Base-by-base conservation (phyloP, 164 flowering plant species). In the Tinospora cordifolia region DNA sequence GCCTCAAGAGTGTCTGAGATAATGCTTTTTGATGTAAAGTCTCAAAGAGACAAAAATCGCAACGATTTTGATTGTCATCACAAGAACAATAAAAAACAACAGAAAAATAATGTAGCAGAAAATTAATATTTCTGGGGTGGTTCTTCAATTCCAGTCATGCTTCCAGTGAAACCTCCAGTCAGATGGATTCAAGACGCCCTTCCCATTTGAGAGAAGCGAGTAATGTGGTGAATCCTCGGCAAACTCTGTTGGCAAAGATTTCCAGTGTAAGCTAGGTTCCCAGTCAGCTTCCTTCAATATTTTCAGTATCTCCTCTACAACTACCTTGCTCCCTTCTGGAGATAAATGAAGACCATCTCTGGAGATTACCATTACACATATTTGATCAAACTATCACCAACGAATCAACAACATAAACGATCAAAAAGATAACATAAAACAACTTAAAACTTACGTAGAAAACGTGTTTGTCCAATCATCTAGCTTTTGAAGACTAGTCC, bases 291-390 rank as follows among this genome's bases (percentile, higher is more conserved):
- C 88, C 73, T 84, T 94, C n/a, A 94, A 72, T 66, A 86, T 87
- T 76, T 87, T 86, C 62, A 94, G 83, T 75, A 92, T 84, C 81
- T 92, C 98, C 71, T 76, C 87, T 63, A 80, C 97, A 1, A 92
- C 93, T 67, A 94, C 71, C 70, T 88, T 83, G 84, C 97, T 94
- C 15, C 93, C 98, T 60, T 90, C 92, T 1, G 84, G 80, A 14
- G 97, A 76, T 41, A 94, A 80, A 84, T 94, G 99, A 68, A 94
- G 36, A 10, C 99, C 99, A 79, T 94, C 99, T 51, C 98, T 93
- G 85, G 2, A 67, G 25, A 68, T 15, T 2, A 51, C 6, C 6
- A 5, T n/a, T n/a, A n/a, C n/a, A n/a, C n/a, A n/a, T n/a, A n/a
- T n/a, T n/a, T n/a, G n/a, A n/a, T n/a, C n/a, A n/a, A n/a, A n/a